These are phyloP conservation scores for Chrysoporthe deuterocubensis DNA, from an alignment of 2,329 filamentous ascomycete genomes.

Conservation along the genomic window DNA sequence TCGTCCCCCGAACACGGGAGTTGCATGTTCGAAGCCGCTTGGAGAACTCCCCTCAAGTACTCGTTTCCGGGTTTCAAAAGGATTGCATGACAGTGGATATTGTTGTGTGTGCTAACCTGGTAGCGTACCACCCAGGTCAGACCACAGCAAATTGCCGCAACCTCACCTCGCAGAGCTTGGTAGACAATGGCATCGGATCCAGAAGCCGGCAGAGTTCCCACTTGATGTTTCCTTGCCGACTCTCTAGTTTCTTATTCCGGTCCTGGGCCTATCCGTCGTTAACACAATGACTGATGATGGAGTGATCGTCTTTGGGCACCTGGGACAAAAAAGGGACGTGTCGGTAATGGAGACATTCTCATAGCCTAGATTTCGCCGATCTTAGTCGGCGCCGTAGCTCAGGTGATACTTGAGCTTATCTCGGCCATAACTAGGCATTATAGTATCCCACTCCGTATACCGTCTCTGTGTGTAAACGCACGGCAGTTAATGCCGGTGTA, in stretches of 20 bases:
- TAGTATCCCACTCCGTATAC: background rate
- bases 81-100: slow-evolving; percentile 48
- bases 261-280: slow-evolving; percentile 32
- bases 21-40: slow-evolving; percentile 49
- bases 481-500: slow-evolving; percentile 46
- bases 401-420: background rate
- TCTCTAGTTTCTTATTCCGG: slow-evolving; percentile 19
- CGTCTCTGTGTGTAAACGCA: slow-evolving; percentile 13
- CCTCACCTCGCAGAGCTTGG: slow-evolving; percentile 37
- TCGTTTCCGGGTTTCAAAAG: slow-evolving; percentile 45
- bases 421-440: background rate
- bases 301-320: slow-evolving; percentile 37
- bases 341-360: slow-evolving; percentile 30
- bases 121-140: slow-evolving; percentile 45
- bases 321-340: slow-evolving; percentile 42
- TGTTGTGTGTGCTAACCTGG: slow-evolving; percentile 48
- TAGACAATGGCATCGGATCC: slow-evolving; percentile 42
- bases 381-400: background rate
- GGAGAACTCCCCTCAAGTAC: slow-evolving; percentile 51
- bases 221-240: slow-evolving; percentile 37
- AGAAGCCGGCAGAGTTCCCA: slow-evolving; percentile 45
- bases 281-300: slow-evolving; percentile 35
- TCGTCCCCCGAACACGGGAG: slow-evolving; percentile 36
- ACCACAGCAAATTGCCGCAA: slow-evolving; percentile 46
- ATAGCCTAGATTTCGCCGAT: background rate